Conservation (phyloP, 352 stramenopile species). For the Hyaloperonospora brassicae region DNA sequence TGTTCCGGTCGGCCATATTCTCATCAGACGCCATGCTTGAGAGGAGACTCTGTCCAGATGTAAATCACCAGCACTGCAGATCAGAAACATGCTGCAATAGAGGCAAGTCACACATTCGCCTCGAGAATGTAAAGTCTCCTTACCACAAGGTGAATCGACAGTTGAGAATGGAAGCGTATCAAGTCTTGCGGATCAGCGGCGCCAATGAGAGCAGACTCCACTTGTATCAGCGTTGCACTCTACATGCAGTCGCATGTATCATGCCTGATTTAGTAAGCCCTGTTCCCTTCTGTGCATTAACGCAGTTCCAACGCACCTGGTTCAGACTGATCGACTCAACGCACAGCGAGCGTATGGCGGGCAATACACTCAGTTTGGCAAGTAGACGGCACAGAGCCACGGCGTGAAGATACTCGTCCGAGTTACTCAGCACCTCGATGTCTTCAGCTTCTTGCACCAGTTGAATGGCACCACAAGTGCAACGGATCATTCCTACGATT, state of each 20-base stretch:
- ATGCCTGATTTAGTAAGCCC: conserved; percentile 1
- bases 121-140: neutral
- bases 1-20: conserved; percentile 53
- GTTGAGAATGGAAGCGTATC: conserved; percentile 47
- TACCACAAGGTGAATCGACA: conserved; percentile 71
- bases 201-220: conserved; percentile 47
- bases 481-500: conserved; percentile 47
- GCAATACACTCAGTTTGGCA: conserved; percentile 44
- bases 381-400: conserved; percentile 56
- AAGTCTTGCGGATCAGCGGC: conserved; percentile 43
- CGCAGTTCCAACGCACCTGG: conserved; percentile 34
- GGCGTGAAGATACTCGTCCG: conserved; percentile 62
- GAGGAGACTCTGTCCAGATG: conserved; percentile 42
- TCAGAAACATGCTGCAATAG: neutral
- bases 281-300: neutral
- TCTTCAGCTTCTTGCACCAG: conserved; percentile 39
- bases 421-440: conserved; percentile 36
- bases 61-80: conserved; percentile 1
- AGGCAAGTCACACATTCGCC: neutral
- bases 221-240: conserved; percentile 61
- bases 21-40: conserved; percentile 42
- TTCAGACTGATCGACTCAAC: conserved; percentile 59
- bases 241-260: conserved; percentile 10
- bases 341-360: conserved; percentile 39
- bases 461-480: conserved; percentile 35